These are phyloP conservation scores for Aspergillus steynii DNA, from an alignment of 495 filamentous ascomycete genomes.

Conservation along the genomic window DNA sequence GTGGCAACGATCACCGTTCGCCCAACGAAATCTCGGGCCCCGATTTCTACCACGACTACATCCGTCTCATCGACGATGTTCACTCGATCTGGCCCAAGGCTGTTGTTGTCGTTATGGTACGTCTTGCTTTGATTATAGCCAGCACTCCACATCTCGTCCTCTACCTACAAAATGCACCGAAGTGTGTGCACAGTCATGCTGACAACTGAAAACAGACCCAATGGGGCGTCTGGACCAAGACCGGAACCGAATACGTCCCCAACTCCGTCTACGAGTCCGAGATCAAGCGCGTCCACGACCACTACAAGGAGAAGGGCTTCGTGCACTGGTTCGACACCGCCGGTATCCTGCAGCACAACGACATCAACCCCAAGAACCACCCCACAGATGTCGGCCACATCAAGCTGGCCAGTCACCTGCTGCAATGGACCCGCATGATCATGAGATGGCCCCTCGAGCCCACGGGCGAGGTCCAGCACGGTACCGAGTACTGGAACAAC, in stretches of 20 bases:
- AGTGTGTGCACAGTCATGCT: not conserved
- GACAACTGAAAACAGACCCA: constrained; percentile 43
- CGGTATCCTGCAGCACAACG: constrained; percentile 69
- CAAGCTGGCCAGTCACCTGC: constrained; percentile 65
- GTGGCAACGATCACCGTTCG: constrained; percentile 66
- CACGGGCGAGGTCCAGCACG: constrained; percentile 64
- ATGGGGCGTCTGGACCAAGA: constrained; percentile 57
- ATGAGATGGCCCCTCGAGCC: constrained; percentile 65
- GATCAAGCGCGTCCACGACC: constrained; percentile 53
- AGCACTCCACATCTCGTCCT: not conserved
- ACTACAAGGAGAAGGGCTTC: constrained; percentile 58
- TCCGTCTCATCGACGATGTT: constrained; percentile 59
- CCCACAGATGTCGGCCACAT: constrained; percentile 68
- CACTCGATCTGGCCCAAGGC: constrained; percentile 63
- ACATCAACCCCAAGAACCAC: constrained; percentile 64
- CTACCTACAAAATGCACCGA: not conserved
- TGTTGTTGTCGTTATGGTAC: constrained; percentile 62
- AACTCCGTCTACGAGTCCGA: constrained; percentile 50
- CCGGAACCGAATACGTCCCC: constrained; percentile 55
- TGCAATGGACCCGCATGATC: constrained; percentile 52
- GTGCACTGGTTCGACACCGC: constrained; percentile 69
- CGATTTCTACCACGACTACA: constrained; percentile 57
- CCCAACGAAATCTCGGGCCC: constrained; percentile 56
- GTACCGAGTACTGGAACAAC: constrained; percentile 63
- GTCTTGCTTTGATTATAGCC: constrained; percentile 4